A percentile compares a stretch with the other conserved stretches of the same genome.
Evolutionary conservation across 768 basidiomycete genomes (phyloP).

Genomic region (Phanerochaete carnosa): DNA sequence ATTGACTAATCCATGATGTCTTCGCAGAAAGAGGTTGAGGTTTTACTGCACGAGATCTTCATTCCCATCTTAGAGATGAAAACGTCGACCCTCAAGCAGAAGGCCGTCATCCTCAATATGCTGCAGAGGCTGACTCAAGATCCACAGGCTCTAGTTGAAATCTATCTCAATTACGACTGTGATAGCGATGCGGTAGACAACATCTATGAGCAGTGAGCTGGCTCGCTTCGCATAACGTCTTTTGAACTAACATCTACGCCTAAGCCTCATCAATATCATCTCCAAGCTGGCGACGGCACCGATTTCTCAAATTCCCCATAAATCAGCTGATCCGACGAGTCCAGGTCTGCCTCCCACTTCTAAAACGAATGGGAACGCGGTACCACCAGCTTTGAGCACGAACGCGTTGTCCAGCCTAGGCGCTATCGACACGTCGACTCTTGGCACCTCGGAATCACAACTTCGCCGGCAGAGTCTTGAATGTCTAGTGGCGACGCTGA

Average conservation of each 20-base stretch:
- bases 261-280: slow-evolving; percentile 89
- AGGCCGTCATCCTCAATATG: slow-evolving; percentile 89
- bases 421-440: slow-evolving; percentile 60
- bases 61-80: slow-evolving; percentile 98
- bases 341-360: slow-evolving; percentile 54
- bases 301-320: slow-evolving; percentile 43
- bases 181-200: slow-evolving; percentile 93
- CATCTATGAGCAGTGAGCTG: slow-evolving; percentile 88
- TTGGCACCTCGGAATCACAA: slow-evolving; percentile 78
- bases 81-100: slow-evolving; percentile 93
- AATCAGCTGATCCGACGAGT: slow-evolving; percentile 55
- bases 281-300: slow-evolving; percentile 81
- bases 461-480: slow-evolving; percentile 92
- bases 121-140: slow-evolving; percentile 87
- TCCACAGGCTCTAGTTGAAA: slow-evolving; percentile 95
- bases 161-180: slow-evolving; percentile 99
- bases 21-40: slow-evolving; percentile 98
- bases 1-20: slow-evolving; percentile 6
- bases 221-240: slow-evolving; percentile 7
- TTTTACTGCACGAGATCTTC: slow-evolving; percentile 97
- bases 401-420: slow-evolving; percentile 63
- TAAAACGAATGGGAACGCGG: slow-evolving; percentile 38
- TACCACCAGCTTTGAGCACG: slow-evolving; percentile 65
- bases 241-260: neutral
- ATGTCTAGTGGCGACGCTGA: slow-evolving; percentile 83